Base-by-base conservation (phyloP, 352 stramenopile species). In the Phytophthora sansomeana region DNA sequence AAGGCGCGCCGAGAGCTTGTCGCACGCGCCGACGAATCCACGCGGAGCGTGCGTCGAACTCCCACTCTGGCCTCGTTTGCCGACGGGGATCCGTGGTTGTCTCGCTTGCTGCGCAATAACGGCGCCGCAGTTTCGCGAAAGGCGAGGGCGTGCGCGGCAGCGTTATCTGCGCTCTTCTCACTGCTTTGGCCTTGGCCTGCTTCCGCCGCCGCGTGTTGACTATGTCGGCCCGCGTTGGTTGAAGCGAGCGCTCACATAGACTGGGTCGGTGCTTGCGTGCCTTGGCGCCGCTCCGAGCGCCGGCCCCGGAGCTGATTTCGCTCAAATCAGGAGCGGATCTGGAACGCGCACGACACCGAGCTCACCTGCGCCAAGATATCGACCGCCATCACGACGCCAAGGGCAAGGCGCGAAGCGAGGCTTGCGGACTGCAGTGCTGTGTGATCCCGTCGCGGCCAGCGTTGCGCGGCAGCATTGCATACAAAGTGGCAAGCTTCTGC, bases 21-120 rank as follows among this genome's bases (percentile, higher is more conserved):
- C 21, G 9, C 35, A 41, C 35, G 35, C 35, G 33, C 33, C 51
- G 53, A 60, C 30, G 53, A 30, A 64, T 64, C 65, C 58, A 21
- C 3, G 39, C 39, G 21, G 58, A 74, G 32, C 53, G 66, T 74
- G 59, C 66, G 53, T 60, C 58, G 64, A 72, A 72, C 43, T 63
- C 57, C 64, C 57, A 67, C 64, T 63, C 46, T 60, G 49, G 58
- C 43, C 58, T 58, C 59, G 66, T 69, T 68, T 69, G 65, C 42
- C 51, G 50, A 17, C 36, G n/a, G n/a, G n/a, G n/a, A n/a, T n/a
- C n/a, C n/a, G n/a, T n/a, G n/a, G n/a, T n/a, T n/a, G n/a, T n/a
- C n/a, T 58, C 14, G 47, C 47, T 48, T 56, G 32, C 24, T 51
- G 7, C 17, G 4, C 32, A 17, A 42, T 29, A 32, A 48, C 36